Conservation (phyloP, 2,329 filamentous ascomycete species). For the Neopestalotiopsis sp. region DNA sequence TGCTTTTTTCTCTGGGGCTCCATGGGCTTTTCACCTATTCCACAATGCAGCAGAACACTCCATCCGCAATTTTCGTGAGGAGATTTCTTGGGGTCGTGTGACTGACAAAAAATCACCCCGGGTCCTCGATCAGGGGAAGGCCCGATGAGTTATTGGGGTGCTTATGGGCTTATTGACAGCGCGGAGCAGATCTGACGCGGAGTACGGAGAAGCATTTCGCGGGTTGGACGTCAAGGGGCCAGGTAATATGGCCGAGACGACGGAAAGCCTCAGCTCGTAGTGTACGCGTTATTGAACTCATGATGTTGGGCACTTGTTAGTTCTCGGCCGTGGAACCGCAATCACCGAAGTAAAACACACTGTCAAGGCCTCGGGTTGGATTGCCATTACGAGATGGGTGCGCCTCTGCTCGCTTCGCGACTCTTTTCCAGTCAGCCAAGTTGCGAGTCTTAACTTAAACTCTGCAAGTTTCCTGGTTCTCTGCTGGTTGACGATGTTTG, state of each 20-base stretch:
- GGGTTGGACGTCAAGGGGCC: background rate
- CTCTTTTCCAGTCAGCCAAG: background rate
- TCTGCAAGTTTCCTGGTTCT: background rate
- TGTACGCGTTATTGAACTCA: background rate
- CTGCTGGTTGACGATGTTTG: background rate
- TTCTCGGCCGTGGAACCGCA: background rate
- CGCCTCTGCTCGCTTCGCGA: background rate
- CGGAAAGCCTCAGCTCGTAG: background rate
- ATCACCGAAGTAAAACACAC: background rate
- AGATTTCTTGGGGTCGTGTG: conserved; percentile 15
- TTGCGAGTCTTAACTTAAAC: background rate
- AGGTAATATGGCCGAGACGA: conserved; percentile 1
- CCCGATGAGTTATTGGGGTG: conserved; percentile 1
- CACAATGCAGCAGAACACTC: conserved; percentile 5
- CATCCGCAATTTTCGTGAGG: conserved; percentile 11
- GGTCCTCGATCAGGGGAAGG: background rate
- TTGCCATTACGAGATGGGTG: background rate
- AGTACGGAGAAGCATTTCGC: conserved; percentile 3
- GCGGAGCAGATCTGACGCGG: conserved; percentile 2
- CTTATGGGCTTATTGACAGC: background rate
- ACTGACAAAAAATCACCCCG: conserved; percentile 11
- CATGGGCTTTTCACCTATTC: conserved; percentile 6
- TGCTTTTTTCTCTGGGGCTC: conserved; percentile 15
- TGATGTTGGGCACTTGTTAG: background rate
- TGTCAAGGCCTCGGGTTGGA: background rate